Percentiles rank a stretch among this genome's conserved stretches.
These are phyloP conservation scores for Paramecium pentaurelia DNA, from an alignment of 73 alveolate species.

Conservation along the genomic window DNA sequence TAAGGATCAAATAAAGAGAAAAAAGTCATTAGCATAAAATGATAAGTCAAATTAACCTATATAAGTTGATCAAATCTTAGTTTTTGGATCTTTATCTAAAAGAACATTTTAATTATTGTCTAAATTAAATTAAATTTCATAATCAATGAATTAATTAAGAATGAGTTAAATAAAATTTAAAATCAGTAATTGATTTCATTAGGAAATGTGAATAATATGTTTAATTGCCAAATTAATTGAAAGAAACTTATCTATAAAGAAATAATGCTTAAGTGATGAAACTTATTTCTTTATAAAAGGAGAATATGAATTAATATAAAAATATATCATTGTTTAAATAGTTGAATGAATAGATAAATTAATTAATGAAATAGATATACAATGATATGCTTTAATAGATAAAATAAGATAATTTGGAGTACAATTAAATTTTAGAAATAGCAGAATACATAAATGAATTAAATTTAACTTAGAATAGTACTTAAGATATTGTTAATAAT, in stretches of 20 bases:
- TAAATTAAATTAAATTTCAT: not conserved
- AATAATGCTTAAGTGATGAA: conserved; percentile 1
- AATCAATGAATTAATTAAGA: not conserved
- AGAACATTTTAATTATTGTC: not conserved
- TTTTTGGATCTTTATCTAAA: not conserved
- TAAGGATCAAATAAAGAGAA: not conserved
- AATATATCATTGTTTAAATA: not conserved
- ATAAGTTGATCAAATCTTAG: not conserved
- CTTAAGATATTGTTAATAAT: not conserved
- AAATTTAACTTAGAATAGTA: not conserved
- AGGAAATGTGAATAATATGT: not conserved
- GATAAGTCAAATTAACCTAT: not conserved
- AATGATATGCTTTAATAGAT: not conserved
- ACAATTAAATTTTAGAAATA: not conserved
- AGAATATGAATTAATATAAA: not conserved
- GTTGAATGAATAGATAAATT: not conserved
- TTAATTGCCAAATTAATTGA: not conserved
- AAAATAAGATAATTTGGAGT: not conserved
- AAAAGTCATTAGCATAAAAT: not conserved
- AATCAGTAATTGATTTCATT: not conserved
- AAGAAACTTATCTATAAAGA: not conserved
- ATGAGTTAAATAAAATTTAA: not conserved
- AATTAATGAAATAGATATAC: not conserved
- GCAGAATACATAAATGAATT: not conserved
- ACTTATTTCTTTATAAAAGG: not conserved